A percentile compares a stretch with the other conserved stretches of the same genome.
These are phyloP conservation scores for Dioscorea zingiberensis DNA, from an alignment of 106 monocot genomes.

Conservation along the genomic window DNA sequence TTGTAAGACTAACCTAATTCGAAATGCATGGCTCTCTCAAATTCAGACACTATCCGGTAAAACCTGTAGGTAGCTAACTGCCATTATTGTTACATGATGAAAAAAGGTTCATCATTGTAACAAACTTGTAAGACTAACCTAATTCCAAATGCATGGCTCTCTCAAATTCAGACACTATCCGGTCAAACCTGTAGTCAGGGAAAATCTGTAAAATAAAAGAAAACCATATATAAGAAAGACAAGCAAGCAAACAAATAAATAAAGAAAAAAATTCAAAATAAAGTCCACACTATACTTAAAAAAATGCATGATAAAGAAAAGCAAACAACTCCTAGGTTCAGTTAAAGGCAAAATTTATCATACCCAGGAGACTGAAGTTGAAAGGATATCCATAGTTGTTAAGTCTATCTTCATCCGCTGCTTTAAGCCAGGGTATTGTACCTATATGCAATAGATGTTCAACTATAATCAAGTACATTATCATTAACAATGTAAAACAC, in stretches of 20 bases:
- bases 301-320: background rate
- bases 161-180: slow-evolving; percentile 71
- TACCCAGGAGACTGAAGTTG: slow-evolving; percentile 81
- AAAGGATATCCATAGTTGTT: slow-evolving; percentile 72
- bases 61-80: slow-evolving; percentile 2
- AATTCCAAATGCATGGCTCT: slow-evolving; percentile 69
- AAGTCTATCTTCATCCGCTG: slow-evolving; percentile 82
- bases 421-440: slow-evolving; percentile 93
- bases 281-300: background rate
- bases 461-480: no score
- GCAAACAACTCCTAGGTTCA: background rate
- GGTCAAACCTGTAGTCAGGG: slow-evolving; percentile 81
- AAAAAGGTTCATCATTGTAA: no score
- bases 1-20: slow-evolving; percentile 58
- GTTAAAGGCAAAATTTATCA: background rate
- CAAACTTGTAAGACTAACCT: slow-evolving; percentile 23
- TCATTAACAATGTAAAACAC: no score
- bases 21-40: slow-evolving; percentile 58
- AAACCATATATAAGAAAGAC: slow-evolving; percentile 1
- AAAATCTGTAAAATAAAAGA: slow-evolving; percentile 74
- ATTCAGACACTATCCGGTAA: slow-evolving; percentile 46
- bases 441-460: slow-evolving; percentile 33
- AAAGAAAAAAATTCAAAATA: background rate
- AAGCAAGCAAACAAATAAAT: background rate
- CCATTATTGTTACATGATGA: no score